Conservation (phyloP, 768 basidiomycete genomes). For the Calocera viscosa region DNA sequence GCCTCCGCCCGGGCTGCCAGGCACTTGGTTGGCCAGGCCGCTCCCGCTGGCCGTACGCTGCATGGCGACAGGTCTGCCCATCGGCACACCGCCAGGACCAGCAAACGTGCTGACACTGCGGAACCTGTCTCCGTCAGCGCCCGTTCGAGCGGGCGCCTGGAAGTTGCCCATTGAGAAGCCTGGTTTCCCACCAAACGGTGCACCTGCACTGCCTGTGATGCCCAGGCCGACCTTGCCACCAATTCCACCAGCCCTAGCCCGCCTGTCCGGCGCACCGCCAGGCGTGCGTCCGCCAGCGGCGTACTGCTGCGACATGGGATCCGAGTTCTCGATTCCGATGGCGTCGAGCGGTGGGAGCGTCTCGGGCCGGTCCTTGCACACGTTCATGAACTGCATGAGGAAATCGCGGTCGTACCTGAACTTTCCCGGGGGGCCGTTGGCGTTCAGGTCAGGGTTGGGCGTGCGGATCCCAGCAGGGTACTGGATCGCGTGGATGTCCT, state of each 20-base stretch:
- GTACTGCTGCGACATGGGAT: not conserved
- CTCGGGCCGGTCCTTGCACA: constrained; percentile 93
- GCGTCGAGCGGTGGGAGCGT: constrained; percentile 77
- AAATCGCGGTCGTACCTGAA: constrained; percentile 97
- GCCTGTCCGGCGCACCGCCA: constrained; percentile 10
- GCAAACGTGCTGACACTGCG: constrained; percentile 21
- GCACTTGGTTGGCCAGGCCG: constrained; percentile 21
- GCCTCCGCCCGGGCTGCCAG: not conserved
- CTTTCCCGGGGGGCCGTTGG: constrained; percentile 71
- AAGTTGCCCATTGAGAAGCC: constrained; percentile 32
- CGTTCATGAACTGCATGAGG: constrained; percentile 86
- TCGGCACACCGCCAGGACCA: constrained; percentile 9
- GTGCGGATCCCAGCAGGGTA: constrained; percentile 78
- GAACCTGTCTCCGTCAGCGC: constrained; percentile 22
- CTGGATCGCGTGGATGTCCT: constrained; percentile 58
- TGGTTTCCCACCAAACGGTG: constrained; percentile 27
- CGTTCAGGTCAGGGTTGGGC: constrained; percentile 74
- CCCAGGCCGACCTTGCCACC: constrained; percentile 30
- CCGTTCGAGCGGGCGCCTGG: constrained; percentile 15
- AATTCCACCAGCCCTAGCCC: constrained; percentile 36
- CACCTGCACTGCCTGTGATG: constrained; percentile 27
- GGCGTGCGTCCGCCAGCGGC: constrained; percentile 9
- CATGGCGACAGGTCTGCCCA: constrained; percentile 33
- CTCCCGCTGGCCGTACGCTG: constrained; percentile 45
- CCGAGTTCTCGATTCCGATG: constrained; percentile 63